These are phyloP conservation scores for Cystobasidium pallidum DNA, from an alignment of 1,284 basidiomycete species.

Conservation along the genomic window DNA sequence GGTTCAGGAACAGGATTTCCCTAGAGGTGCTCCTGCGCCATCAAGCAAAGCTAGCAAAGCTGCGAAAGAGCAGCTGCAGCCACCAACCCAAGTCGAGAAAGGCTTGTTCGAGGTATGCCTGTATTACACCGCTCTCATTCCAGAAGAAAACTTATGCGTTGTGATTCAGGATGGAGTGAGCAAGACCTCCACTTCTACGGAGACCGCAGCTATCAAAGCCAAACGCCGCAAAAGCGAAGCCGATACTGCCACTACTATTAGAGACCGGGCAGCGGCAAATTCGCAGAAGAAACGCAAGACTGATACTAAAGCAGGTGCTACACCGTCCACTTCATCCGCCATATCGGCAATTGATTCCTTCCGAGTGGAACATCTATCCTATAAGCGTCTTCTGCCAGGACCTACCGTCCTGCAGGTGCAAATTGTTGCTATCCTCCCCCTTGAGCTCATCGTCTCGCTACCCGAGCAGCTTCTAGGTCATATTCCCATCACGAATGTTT, in stretches of 20 bases:
- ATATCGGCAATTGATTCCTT: constrained; percentile 58
- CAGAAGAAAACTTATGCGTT: neutral
- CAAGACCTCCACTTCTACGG: constrained; percentile 19
- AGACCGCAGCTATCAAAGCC: constrained; percentile 3
- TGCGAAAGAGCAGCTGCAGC: constrained; percentile 8
- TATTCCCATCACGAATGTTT: constrained; percentile 92
- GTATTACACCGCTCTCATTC: neutral
- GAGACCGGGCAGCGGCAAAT: constrained; percentile 47
- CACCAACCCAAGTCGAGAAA: constrained; percentile 18
- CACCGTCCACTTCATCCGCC: constrained; percentile 3
- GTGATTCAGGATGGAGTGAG: constrained; percentile 1
- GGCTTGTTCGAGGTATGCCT: constrained; percentile 32
- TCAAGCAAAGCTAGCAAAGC: constrained; percentile 25
- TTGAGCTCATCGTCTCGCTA: constrained; percentile 87
- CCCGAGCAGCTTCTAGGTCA: constrained; percentile 95
- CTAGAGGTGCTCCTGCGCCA: constrained; percentile 37
- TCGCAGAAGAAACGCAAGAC: constrained; percentile 51
- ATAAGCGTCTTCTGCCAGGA: constrained; percentile 83
- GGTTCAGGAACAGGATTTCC: constrained; percentile 41
- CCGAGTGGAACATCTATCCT: constrained; percentile 89
- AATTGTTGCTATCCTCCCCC: constrained; percentile 82
- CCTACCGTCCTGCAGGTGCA: constrained; percentile 88
- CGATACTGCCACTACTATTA: constrained; percentile 40
- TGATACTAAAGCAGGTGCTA: constrained; percentile 53
- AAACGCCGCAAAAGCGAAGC: constrained; percentile 51